Base-by-base conservation (phyloP, 805 yeast genomes). In the Yarrowia divulgata region DNA sequence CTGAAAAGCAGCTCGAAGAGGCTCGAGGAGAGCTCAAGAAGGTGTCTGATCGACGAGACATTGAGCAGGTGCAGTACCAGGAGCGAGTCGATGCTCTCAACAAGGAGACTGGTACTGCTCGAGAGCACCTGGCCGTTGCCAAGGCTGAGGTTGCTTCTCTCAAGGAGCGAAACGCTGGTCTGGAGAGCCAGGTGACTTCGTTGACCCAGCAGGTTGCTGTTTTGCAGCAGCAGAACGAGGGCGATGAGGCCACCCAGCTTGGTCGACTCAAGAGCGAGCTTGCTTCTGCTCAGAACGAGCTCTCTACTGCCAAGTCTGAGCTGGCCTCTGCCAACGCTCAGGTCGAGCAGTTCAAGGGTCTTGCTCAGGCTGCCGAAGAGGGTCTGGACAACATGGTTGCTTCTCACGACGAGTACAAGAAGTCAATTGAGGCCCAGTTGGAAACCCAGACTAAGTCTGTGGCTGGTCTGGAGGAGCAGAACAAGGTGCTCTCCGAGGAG, bases 341-440 rank as follows among this genome's bases (percentile, higher is more conserved):
- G 73, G 83, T 85, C 10, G 82, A 82, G n/a, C 88, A 89, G 72
- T 85, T 88, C 75, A 85, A 87, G 69, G 80, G 80, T n/a, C 82
- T 91, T 49, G 87, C 93, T 0, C 78, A 79, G 66, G 86, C 90
- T 14, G 86, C 91, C 3, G 96, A 91, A 74, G 85, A 84, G 67
- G 87, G 93, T 6, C 80, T 91, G 46, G 77, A 79, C 46, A 81
- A 83, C 57, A 80, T 90, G 70, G 87, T 85, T 37, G 79, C 80
- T 23, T 80, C 88, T 0, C 89, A 84, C 75, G 91, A 84, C 62
- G 77, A 77, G 58, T 83, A 77, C 71, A 84, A 82, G 71, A 70
- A 71, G 10, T 16, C 72, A 1, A 70, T 72, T 16, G 74, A 74
- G 37, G 70, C 67, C 45, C 72, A 74, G 13, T 40, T 69, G 32